A percentile compares a stretch with the other conserved stretches of the same genome.
Evolutionary conservation across 2,329 filamentous ascomycete species (phyloP).

Genomic region (Arthrinium phaeospermum): DNA sequence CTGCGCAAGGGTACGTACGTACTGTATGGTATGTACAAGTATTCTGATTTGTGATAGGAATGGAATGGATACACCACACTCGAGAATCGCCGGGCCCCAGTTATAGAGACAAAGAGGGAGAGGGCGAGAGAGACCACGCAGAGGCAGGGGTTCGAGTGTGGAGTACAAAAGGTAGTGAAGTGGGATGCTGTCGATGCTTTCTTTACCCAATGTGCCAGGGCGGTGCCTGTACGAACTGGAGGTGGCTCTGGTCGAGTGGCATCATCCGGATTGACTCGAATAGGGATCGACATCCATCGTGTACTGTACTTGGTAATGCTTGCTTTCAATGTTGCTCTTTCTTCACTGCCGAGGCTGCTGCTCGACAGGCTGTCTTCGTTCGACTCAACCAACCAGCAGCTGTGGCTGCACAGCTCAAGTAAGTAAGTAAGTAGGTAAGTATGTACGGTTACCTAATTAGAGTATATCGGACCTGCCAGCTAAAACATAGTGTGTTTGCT

Average conservation of each 20-base stretch:
- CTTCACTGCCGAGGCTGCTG: background rate
- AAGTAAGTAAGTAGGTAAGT: background rate
- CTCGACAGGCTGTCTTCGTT: background rate
- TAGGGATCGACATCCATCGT: background rate
- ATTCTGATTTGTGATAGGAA: slow-evolving; percentile 1
- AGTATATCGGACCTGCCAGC: background rate
- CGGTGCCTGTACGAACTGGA: background rate
- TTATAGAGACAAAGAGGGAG: background rate
- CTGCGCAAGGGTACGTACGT: background rate
- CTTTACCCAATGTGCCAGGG: background rate
- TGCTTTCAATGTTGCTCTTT: background rate
- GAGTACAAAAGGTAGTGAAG: background rate
- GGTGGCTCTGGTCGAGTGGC: background rate
- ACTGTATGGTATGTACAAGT: background rate
- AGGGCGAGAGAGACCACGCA: background rate
- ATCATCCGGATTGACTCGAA: background rate
- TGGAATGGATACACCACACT: background rate
- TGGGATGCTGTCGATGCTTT: background rate
- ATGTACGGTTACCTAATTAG: background rate
- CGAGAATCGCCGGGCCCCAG: background rate
- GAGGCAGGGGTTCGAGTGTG: slow-evolving; percentile 1
- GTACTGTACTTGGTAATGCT: no score
- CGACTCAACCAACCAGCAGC: background rate
- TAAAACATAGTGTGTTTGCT: background rate
- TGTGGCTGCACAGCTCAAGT: background rate